Base-by-base conservation (phyloP, 441 rosid species). In the Pelargonium fulgidum region DNA sequence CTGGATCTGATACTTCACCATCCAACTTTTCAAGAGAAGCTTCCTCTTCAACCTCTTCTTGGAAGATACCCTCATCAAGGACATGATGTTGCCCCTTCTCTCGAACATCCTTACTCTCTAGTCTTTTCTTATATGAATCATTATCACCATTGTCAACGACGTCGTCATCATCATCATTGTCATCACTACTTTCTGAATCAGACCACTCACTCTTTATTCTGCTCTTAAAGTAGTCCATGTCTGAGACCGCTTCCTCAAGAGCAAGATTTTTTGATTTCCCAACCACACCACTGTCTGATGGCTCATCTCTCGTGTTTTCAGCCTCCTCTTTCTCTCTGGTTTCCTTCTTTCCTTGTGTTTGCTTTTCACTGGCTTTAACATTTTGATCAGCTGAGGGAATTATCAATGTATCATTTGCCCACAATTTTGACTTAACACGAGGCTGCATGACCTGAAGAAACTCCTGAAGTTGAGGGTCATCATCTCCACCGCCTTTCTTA, bases 181-280 rank as follows among this genome's bases (percentile, higher is more conserved):
- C 82, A 63, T 75, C 72, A 45, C 82, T 88, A 76, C 80, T 82
- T n/a, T 90, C 99, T 26, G 93, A 88, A 80, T 86, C 96, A 1
- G 85, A 86, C 87, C 89, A 82, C 36, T 83, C 83, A 79, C 83
- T 87, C 83, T 85, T 88, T 52, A 91, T 77, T 78, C 86, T 91
- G 81, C 99, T 94, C 83, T 86, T 91, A 76, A 94, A 88, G 72
- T 94, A 94, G 69, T 94, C 97, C 84, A 80, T 76, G 83, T 91
- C 96, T 54, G 96, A 89, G 75, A 84, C 70, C n/a, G 76, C 87
- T 76, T 84, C 90, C 73, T 76, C 84, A 63, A 64, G 65, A 48
- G 84, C 84, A 72, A 75, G 54, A 73, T 68, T 75, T 14, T 69
- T 70, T 2, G 66, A 62, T 63, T 71, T 68, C 61, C 87, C 72